These are phyloP conservation scores for Tricholoma matsutake DNA, from an alignment of 768 basidiomycete species.

Conservation along the genomic window DNA sequence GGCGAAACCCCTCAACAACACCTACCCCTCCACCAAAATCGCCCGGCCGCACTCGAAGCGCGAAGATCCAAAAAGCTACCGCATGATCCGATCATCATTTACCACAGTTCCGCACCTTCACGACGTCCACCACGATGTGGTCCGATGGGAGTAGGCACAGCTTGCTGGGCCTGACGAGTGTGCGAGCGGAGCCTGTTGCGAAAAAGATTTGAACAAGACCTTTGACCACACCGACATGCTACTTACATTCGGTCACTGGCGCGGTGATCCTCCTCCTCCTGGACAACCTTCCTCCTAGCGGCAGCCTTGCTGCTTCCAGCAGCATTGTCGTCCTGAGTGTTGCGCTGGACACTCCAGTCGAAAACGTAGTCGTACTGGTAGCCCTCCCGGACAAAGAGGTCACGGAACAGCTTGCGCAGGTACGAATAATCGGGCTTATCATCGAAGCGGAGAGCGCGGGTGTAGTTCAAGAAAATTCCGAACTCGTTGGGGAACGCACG, in stretches of 20 bases:
- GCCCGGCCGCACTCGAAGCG: conserved; percentile 46
- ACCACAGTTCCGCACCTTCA: conserved; percentile 55
- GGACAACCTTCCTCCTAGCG: conserved; percentile 74
- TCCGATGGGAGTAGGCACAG: conserved; percentile 45
- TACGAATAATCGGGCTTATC: conserved; percentile 99
- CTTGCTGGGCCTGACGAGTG: conserved; percentile 77
- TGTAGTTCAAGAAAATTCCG: conserved; percentile 98
- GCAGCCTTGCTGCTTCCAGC: conserved; percentile 59
- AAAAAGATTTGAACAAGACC: conserved; percentile 14
- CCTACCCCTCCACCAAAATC: conserved; percentile 48
- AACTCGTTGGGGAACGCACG: conserved; percentile 99
- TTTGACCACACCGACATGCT: conserved; percentile 8
- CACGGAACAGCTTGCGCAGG: conserved; percentile 98
- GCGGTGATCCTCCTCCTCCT: conserved; percentile 83
- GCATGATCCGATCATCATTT: conserved; percentile 30
- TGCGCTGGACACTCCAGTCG: conserved; percentile 93
- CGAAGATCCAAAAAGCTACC: conserved; percentile 33
- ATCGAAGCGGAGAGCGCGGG: conserved; percentile 97
- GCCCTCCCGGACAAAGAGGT: conserved; percentile 94
- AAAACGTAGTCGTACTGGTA: conserved; percentile 99
- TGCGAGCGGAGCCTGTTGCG: conserved; percentile 75
- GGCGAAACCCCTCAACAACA: conserved; percentile 35
- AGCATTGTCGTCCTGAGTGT: conserved; percentile 58
- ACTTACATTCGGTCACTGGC: conserved; percentile 81
- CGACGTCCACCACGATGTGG: conserved; percentile 44